These are phyloP conservation scores for Lachnellula arida DNA, from an alignment of 2,329 filamentous ascomycete species.

Conservation along the genomic window DNA sequence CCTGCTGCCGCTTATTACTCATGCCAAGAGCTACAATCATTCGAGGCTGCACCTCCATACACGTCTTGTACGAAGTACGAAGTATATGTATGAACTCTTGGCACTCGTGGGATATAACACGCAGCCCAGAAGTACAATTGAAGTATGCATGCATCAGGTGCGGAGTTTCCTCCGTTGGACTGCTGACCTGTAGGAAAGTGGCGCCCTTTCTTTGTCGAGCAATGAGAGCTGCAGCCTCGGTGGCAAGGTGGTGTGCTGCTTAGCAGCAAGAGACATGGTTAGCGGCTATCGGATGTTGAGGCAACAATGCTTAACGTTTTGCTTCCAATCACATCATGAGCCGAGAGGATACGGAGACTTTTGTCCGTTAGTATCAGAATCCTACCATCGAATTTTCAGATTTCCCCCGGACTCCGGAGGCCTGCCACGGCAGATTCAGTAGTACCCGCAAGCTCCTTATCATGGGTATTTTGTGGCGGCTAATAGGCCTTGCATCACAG, in stretches of 20 bases:
- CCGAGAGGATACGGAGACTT: neutral
- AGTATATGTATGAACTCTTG: no score
- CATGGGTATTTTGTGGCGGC: neutral
- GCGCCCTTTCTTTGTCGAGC: neutral
- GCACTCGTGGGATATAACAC: no score
- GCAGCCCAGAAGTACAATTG: no score
- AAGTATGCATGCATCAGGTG: no score
- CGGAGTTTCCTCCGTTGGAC: no score
- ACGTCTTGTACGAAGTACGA: no score
- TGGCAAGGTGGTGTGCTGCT: conserved; percentile 1
- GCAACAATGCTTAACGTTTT: neutral
- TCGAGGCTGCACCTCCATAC: no score
- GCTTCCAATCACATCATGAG: neutral
- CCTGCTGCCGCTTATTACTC: no score
- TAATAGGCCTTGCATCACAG: neutral
- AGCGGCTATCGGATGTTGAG: neutral
- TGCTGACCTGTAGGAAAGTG: neutral
- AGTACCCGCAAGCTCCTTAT: neutral
- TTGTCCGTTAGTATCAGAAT: neutral
- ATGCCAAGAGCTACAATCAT: no score
- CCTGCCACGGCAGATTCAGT: neutral
- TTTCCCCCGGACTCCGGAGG: neutral
- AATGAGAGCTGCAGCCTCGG: neutral
- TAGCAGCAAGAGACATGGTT: neutral
- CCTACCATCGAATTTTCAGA: neutral